These are phyloP conservation scores for Ocimum tenuiflorum DNA, from an alignment of 257 asterid species.

Conservation along the genomic window DNA sequence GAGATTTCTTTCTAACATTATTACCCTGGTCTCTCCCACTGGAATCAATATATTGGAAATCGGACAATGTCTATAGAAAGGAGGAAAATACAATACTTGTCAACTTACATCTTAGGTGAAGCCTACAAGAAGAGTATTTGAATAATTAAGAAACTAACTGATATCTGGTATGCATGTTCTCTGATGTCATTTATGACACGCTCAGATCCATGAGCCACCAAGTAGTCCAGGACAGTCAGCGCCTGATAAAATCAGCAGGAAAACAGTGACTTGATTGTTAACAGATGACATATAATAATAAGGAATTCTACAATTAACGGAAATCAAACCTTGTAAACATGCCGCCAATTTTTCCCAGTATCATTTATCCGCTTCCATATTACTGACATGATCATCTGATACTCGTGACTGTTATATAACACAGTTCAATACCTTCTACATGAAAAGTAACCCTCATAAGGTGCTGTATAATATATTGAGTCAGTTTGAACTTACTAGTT, in stretches of 20 bases:
- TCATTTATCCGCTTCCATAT: slow-evolving; percentile 95
- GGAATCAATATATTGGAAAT: slow-evolving; percentile 91
- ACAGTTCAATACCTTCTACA: slow-evolving; percentile 17
- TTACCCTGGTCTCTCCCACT: slow-evolving; percentile 93
- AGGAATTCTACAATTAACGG: neutral
- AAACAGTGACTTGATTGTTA: slow-evolving; percentile 9
- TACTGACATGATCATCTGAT: slow-evolving; percentile 88
- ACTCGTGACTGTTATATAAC: slow-evolving; percentile 60
- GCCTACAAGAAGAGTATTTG: slow-evolving; percentile 5
- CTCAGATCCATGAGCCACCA: slow-evolving; percentile 93
- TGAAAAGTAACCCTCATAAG: neutral
- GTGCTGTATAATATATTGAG: neutral
- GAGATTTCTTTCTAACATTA: slow-evolving; percentile 92
- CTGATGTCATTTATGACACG: slow-evolving; percentile 87
- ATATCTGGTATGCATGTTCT: slow-evolving; percentile 93
- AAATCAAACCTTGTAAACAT: slow-evolving; percentile 80
- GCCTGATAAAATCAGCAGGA: slow-evolving; percentile 48
- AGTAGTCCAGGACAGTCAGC: slow-evolving; percentile 79
- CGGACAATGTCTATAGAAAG: slow-evolving; percentile 66
- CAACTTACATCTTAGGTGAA: neutral
- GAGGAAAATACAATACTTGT: slow-evolving; percentile 18
- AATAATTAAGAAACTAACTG: slow-evolving; percentile 45
- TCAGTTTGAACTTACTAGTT: slow-evolving; percentile 51
- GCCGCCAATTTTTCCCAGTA: slow-evolving; percentile 95
- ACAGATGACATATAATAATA: neutral